Conservation (phyloP, 441 rosid genomes). For the Corymbia calophylla region DNA sequence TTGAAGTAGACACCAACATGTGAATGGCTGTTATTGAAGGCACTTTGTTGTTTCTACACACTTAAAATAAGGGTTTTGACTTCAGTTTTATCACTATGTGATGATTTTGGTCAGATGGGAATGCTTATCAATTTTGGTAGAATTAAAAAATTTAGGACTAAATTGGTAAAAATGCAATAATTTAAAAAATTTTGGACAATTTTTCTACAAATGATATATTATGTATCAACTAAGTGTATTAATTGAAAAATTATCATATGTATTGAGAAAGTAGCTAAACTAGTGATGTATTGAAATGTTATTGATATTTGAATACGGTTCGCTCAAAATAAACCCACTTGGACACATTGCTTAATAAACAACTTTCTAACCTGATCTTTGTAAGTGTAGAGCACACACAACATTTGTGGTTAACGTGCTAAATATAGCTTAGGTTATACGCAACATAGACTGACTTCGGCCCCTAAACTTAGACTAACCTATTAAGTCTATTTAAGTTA, state of each 20-base stretch:
- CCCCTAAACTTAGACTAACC: background rate
- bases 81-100: background rate
- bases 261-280: background rate
- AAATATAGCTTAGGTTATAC: background rate
- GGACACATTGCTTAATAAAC: background rate
- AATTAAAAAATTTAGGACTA: background rate
- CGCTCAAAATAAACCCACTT: background rate
- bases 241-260: too few relatives aligned
- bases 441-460: background rate
- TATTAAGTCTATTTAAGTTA: background rate
- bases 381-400: background rate
- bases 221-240: background rate
- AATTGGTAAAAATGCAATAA: too few relatives aligned
- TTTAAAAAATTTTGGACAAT: background rate
- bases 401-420: background rate
- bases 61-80: background rate
- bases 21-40: background rate
- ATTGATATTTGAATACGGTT: background rate
- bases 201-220: background rate
- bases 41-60: background rate
- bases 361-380: background rate
- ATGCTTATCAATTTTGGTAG: background rate
- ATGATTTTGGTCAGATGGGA: background rate
- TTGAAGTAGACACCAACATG: background rate
- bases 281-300: background rate